phyloP scores from a whole-genome alignment of 345 rosid species.

The Lumnitzera littorea region DNA sequence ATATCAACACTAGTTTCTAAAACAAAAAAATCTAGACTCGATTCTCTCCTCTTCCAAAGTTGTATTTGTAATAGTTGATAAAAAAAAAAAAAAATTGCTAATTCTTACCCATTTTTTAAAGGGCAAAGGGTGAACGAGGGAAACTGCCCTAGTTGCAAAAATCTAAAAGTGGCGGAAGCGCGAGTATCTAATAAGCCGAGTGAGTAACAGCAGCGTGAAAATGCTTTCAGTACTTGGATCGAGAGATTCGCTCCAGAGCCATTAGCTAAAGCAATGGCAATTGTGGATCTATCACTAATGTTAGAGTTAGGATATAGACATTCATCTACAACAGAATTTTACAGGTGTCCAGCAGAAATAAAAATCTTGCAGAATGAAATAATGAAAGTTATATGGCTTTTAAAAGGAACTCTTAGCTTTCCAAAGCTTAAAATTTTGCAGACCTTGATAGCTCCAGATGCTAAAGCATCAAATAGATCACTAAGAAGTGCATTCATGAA shows the following conservation, averaged over 20 bases:
- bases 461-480: constrained; percentile 29
- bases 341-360: constrained; percentile 42
- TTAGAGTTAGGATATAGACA: constrained; percentile 29
- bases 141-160: constrained; percentile 27
- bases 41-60: too few species aligned
- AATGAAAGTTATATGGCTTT: constrained; percentile 55
- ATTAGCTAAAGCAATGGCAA: constrained; percentile 66
- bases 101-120: constrained; percentile 33
- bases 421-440: constrained; percentile 47
- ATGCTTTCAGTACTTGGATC: constrained; percentile 59
- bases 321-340: constrained; percentile 23
- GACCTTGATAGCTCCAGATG: constrained; percentile 43
- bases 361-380: constrained; percentile 58
- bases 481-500: constrained; percentile 50
- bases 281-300: constrained; percentile 52
- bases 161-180: constrained; percentile 24
- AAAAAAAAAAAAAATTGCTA: constrained; percentile 25
- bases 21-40: too few species aligned
- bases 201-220: constrained; percentile 29
- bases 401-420: constrained; percentile 37
- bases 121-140: constrained; percentile 36
- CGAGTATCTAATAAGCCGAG: constrained; percentile 26
- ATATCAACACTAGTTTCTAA: too few species aligned
- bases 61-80: too few species aligned
- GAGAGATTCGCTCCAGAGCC: constrained; percentile 34